A percentile compares a stretch with the other conserved stretches of the same genome.
These are phyloP conservation scores for Austroboletus olivaceoglutinosus DNA, from an alignment of 1,284 basidiomycete genomes.

Conservation along the genomic window DNA sequence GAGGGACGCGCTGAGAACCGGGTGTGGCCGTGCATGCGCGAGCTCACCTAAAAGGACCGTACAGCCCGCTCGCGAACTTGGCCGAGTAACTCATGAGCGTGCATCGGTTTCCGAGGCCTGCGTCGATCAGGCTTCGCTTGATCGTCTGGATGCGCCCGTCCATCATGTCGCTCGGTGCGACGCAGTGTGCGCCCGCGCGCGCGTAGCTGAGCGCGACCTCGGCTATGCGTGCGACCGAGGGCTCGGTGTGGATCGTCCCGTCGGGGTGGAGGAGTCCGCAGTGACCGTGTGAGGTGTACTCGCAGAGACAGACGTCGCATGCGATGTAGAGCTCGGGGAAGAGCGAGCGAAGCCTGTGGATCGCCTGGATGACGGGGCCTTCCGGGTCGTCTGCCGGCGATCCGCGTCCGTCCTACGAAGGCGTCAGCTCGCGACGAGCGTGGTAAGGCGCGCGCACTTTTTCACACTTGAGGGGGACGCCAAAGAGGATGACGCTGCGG, in stretches of 20 bases:
- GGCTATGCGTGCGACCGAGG: conserved; percentile 83
- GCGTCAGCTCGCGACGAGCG: not conserved
- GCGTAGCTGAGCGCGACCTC: conserved; percentile 94
- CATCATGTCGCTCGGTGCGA: conserved; percentile 99
- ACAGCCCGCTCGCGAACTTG: conserved; percentile 96
- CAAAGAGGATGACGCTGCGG: conserved; percentile 92
- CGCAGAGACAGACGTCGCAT: conserved; percentile 97
- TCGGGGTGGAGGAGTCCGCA: conserved; percentile 82
- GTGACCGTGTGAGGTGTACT: conserved; percentile 98
- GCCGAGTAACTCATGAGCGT: conserved; percentile 98
- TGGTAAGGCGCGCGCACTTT: conserved; percentile 57
- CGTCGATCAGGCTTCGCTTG: conserved; percentile 81
- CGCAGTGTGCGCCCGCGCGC: conserved; percentile 92
- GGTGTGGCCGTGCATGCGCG: not conserved
- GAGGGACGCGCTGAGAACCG: not conserved
- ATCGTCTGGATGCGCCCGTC: conserved; percentile 92
- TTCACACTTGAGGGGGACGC: conserved; percentile 81
- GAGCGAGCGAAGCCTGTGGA: conserved; percentile 71
- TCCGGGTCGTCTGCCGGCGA: conserved; percentile 86
- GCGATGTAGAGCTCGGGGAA: conserved; percentile 89
- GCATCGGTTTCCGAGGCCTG: conserved; percentile 81
- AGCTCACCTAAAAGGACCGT: conserved; percentile 91
- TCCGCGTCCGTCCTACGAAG: conserved; percentile 72
- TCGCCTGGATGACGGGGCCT: conserved; percentile 92
- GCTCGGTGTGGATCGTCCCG: conserved; percentile 71